Percentiles rank a stretch among this genome's conserved stretches.
These are phyloP conservation scores for Hibiscus trionum DNA, from an alignment of 345 rosid species.

Conservation along the genomic window DNA sequence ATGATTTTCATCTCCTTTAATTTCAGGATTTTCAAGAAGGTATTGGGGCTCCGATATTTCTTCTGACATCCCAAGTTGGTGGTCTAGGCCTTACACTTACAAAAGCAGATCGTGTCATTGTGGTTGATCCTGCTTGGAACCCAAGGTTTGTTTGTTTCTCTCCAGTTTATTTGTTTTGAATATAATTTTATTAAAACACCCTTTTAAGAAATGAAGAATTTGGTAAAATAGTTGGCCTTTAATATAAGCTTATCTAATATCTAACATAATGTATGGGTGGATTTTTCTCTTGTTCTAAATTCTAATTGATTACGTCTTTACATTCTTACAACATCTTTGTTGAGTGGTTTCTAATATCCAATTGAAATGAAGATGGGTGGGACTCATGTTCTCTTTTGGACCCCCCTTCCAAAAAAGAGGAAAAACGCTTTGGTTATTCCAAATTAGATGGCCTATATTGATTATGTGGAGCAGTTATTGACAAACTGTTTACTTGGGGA, in stretches of 20 bases:
- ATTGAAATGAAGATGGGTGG: no score
- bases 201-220: not conserved
- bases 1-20: conserved; percentile 15
- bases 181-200: not conserved
- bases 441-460: no score
- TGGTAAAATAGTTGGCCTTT: not conserved
- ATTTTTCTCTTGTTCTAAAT: not conserved
- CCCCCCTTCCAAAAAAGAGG: no score
- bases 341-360: no score
- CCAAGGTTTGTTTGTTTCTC: conserved; percentile 50
- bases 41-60: conserved; percentile 72
- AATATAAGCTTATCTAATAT: not conserved
- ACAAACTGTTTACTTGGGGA: not conserved
- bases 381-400: no score
- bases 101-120: conserved; percentile 96
- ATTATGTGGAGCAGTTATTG: no score
- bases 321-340: no score
- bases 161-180: conserved; percentile 2
- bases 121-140: conserved; percentile 98
- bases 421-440: no score
- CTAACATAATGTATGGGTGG: not conserved
- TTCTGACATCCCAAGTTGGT: conserved; percentile 95
- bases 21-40: conserved; percentile 85
- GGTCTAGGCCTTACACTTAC: conserved; percentile 98
- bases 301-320: no score